Evolutionary conservation across 2,329 filamentous ascomycete species (phyloP), one percentile per base, ranked within the genome.

Genomic region (Pseudogymnoascus sp.): DNA sequence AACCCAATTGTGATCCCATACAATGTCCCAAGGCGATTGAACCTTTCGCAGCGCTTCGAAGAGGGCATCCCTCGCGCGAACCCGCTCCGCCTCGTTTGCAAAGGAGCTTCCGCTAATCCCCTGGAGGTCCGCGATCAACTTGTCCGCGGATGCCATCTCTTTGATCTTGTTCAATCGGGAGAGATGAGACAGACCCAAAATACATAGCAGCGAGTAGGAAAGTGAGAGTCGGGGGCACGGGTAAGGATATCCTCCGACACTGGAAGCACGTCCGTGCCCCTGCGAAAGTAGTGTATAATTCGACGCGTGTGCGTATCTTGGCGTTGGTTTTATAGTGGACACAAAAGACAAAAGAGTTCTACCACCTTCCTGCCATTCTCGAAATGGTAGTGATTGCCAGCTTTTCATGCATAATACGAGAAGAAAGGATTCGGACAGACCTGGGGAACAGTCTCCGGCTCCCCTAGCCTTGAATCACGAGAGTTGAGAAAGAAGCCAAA

Each of bases 11-110:
- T 76, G 74, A 16, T 75, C 72, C 72, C 74, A 75, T 2, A 71
- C 71, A 7, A 72, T 71, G 58, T 76, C 74, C 72, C 74, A 76
- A 0, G 74, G 75, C 22, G 69, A 71, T 61, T 75, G 72, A 1
- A 74, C 68, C 43, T 63, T 70, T n/a, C 69, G 61, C 0, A 74
- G 64, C 1, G 72, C 66, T n/a, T 68, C 60, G 33, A 69, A 65
- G 9, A 75, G 66, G 1, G 71, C 73, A 63, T 74, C 70, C 7
- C 71, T 66, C 0, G 68, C 70, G 16, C 69, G 70, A 30, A 70
- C 63, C 8, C 74, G 68, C 60, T 76, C 74, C 1, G 67, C 65
- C 33, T 74, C 72, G 37, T 63, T 70, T n/a, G 67, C 36, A 62
- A 76, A 74, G 11, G 69, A 70, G 12, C 57, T 61, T 33, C 63